Percentiles rank a stretch among this genome's conserved stretches.
Conservation (phyloP, 2,329 filamentous ascomycete genomes). For the Talaromyces sp. region DNA sequence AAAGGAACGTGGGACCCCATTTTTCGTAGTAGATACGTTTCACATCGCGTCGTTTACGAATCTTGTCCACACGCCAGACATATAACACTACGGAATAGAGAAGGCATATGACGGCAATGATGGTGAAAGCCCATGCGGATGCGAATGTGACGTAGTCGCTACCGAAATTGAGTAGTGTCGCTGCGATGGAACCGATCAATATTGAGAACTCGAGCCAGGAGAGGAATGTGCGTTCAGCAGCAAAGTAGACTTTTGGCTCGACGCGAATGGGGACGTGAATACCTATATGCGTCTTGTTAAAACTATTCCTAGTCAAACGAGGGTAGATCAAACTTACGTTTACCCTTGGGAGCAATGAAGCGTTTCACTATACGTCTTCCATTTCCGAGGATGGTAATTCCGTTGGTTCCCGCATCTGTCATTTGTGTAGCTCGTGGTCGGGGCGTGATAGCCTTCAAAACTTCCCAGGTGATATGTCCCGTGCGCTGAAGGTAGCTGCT, state of each 20-base stretch:
- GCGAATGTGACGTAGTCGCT: slow-evolving; percentile 56
- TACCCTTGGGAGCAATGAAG: slow-evolving; percentile 56
- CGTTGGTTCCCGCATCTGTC: slow-evolving; percentile 30
- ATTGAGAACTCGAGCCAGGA: slow-evolving; percentile 98
- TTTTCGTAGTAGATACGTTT: slow-evolving; percentile 75
- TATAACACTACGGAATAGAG: slow-evolving; percentile 80
- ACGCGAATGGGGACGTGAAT: slow-evolving; percentile 95
- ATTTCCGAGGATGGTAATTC: slow-evolving; percentile 38
- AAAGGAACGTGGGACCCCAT: slow-evolving; percentile 75
- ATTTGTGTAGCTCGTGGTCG: slow-evolving; percentile 45
- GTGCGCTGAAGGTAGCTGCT: slow-evolving; percentile 48
- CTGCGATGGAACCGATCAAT: slow-evolving; percentile 82
- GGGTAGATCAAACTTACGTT: slow-evolving; percentile 34
- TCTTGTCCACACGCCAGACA: slow-evolving; percentile 79
- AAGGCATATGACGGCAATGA: slow-evolving; percentile 72
- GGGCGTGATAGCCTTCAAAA: slow-evolving; percentile 51
- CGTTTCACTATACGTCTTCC: slow-evolving; percentile 43
- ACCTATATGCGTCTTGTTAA: slow-evolving; percentile 41
- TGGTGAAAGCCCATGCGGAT: slow-evolving; percentile 71
- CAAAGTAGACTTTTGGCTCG: slow-evolving; percentile 97
- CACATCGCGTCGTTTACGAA: slow-evolving; percentile 75
- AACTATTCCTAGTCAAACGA: neutral
- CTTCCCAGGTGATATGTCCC: slow-evolving; percentile 41
- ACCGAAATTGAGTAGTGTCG: slow-evolving; percentile 78
- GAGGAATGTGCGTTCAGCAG: slow-evolving; percentile 90